Percentiles rank a stretch among this genome's conserved stretches.
phyloP scores from a whole-genome alignment of 768 basidiomycete genomes.

The Boletus tomentosulus region DNA sequence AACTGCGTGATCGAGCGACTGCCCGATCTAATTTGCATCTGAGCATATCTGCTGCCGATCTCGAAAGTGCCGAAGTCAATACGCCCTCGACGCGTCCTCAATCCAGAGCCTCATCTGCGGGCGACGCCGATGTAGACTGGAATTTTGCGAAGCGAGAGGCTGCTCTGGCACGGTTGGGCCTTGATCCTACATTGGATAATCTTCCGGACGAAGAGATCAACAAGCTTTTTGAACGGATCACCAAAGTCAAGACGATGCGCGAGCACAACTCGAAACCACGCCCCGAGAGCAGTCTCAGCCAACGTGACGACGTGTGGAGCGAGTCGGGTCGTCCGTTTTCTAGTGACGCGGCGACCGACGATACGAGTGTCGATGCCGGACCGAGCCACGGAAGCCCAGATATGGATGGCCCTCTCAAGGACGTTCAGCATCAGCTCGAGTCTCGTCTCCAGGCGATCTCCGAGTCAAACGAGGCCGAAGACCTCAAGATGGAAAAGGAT shows the following conservation, averaged over 20 bases:
- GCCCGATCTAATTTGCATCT: constrained; percentile 65
- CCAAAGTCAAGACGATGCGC: constrained; percentile 84
- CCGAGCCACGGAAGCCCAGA: constrained; percentile 62
- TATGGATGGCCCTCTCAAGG: constrained; percentile 58
- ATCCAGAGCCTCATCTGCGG: constrained; percentile 67
- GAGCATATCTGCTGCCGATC: constrained; percentile 61
- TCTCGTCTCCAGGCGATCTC: constrained; percentile 57
- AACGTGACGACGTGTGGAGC: constrained; percentile 86
- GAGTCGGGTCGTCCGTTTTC: constrained; percentile 77
- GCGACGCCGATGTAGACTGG: constrained; percentile 85
- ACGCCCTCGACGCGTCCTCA: constrained; percentile 66
- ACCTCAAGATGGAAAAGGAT: constrained; percentile 84
- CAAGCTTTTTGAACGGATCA: constrained; percentile 91
- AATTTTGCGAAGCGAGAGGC: constrained; percentile 95
- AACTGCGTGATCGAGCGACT: constrained; percentile 78
- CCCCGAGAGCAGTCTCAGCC: constrained; percentile 86
- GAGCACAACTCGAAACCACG: constrained; percentile 77
- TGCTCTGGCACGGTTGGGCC: constrained; percentile 77
- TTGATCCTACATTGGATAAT: constrained; percentile 87
- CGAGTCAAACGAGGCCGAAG: constrained; percentile 74
- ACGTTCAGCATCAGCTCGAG: constrained; percentile 74
- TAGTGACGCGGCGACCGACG: constrained; percentile 79
- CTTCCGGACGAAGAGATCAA: constrained; percentile 93
- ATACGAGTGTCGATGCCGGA: constrained; percentile 75
- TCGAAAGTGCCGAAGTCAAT: constrained; percentile 45